Conservation (phyloP, 2,329 filamentous ascomycete species). For the Penicillium sp. region DNA sequence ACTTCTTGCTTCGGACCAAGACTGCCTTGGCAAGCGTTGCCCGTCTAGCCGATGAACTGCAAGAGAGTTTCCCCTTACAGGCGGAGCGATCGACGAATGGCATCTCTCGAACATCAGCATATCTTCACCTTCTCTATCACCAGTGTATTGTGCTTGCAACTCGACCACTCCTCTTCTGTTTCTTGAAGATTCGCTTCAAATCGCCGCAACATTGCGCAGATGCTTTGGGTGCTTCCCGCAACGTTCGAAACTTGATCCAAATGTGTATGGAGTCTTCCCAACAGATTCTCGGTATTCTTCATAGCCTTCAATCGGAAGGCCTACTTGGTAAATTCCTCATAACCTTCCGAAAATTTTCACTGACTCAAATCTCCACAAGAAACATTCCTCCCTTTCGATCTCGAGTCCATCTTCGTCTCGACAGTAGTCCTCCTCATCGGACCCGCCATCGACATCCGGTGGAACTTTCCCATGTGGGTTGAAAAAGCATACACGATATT, state of each 20-base stretch:
- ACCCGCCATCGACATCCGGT: slow-evolving; percentile 42
- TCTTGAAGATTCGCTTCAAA: slow-evolving; percentile 44
- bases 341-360: neutral
- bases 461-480: slow-evolving; percentile 44
- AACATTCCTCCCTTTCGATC: slow-evolving; percentile 46
- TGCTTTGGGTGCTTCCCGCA: slow-evolving; percentile 42
- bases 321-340: slow-evolving; percentile 48
- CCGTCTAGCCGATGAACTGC: slow-evolving; percentile 47
- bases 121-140: slow-evolving; percentile 41
- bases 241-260: slow-evolving; percentile 44
- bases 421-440: slow-evolving; percentile 25
- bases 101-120: slow-evolving; percentile 49
- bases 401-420: slow-evolving; percentile 26
- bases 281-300: slow-evolving; percentile 50
- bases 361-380: slow-evolving; percentile 36
- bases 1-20: slow-evolving; percentile 47
- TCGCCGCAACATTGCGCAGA: slow-evolving; percentile 33
- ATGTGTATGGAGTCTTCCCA: slow-evolving; percentile 51
- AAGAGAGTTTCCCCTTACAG: slow-evolving; percentile 43
- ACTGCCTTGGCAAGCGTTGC: slow-evolving; percentile 45
- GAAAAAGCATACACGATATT: slow-evolving; percentile 51
- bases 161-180: slow-evolving; percentile 40
- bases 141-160: slow-evolving; percentile 25
- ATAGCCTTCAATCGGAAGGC: slow-evolving; percentile 50
- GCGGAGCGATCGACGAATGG: slow-evolving; percentile 43